phyloP scores from a whole-genome alignment of 75 land plant species.

The Chamaecyparis obtusa region DNA sequence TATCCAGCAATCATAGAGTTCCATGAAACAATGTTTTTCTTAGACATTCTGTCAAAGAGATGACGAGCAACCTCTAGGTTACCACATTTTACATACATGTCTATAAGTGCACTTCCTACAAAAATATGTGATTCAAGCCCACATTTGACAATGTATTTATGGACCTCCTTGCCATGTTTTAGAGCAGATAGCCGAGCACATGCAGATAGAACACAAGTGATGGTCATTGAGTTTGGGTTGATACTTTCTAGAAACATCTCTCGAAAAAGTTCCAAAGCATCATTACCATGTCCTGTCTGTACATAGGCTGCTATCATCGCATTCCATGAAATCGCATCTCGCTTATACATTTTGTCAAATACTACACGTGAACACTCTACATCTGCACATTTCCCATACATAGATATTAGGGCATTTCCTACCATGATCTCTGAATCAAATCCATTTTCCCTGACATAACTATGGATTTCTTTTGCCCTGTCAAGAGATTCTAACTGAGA shows the following conservation, averaged over 20 bases:
- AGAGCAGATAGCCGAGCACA: constrained; percentile 35
- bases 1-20: constrained; percentile 56
- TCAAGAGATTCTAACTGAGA: constrained; percentile 23
- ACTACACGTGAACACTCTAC: constrained; percentile 27
- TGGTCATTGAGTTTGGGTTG: constrained; percentile 38
- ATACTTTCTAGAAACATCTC: constrained; percentile 26
- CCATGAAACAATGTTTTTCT: constrained; percentile 48
- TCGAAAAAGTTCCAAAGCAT: constrained; percentile 35
- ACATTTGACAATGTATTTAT: constrained; percentile 29
- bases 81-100: constrained; percentile 59
- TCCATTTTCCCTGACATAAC: constrained; percentile 27
- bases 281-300: constrained; percentile 24
- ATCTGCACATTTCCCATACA: constrained; percentile 57
- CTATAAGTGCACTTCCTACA: constrained; percentile 49
- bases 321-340: constrained; percentile 48
- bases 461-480: constrained; percentile 42
- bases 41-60: constrained; percentile 41
- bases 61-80: constrained; percentile 25
- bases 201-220: constrained; percentile 39
- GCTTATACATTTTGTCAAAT: constrained; percentile 32
- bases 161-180: constrained; percentile 29
- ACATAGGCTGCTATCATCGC: constrained; percentile 43
- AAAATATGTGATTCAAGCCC: constrained; percentile 40
- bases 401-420: constrained; percentile 56
- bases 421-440: constrained; percentile 17